A percentile compares a stretch with the other conserved stretches of the same genome.
These are phyloP conservation scores for Candida mattraensis DNA, from an alignment of 805 yeast genomes.

Conservation along the genomic window DNA sequence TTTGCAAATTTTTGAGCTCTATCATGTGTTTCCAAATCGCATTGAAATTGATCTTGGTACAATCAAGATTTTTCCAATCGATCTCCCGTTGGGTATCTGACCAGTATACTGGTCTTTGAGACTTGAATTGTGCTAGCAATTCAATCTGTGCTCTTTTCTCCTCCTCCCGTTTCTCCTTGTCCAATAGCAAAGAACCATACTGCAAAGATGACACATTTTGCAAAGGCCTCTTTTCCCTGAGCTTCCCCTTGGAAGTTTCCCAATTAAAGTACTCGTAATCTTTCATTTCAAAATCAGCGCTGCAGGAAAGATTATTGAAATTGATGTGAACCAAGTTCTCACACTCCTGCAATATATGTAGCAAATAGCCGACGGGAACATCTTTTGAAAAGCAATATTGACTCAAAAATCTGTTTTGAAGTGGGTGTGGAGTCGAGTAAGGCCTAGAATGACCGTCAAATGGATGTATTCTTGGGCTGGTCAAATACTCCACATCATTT, in stretches of 20 bases:
- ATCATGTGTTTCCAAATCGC: conserved; percentile 33
- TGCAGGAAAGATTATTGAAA: conserved; percentile 60
- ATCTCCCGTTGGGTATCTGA: conserved; percentile 34
- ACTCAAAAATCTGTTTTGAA: conserved; percentile 55
- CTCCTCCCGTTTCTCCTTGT: conserved; percentile 20
- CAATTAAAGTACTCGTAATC: conserved; percentile 40
- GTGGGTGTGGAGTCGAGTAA: conserved; percentile 52
- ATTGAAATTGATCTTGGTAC: conserved; percentile 50
- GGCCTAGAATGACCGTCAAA: conserved; percentile 24
- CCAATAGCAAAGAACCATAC: conserved; percentile 34
- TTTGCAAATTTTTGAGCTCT: conserved; percentile 19
- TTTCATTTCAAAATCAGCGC: conserved; percentile 61
- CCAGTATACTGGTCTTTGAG: conserved; percentile 26
- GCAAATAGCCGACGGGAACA: conserved; percentile 72
- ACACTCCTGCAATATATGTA: conserved; percentile 70
- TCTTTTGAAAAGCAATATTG: conserved; percentile 71
- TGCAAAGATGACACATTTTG: conserved; percentile 9
- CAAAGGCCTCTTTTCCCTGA: conserved; percentile 3
- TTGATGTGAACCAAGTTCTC: conserved; percentile 56
- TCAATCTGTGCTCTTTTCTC: conserved; percentile 23
- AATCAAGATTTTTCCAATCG: conserved; percentile 27
- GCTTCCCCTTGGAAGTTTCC: conserved; percentile 22
- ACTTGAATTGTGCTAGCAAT: conserved; percentile 12
- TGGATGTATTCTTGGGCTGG: neutral
- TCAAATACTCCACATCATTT: conserved; percentile 6